phyloP scores from a whole-genome alignment of 139 green algal species.

The Micractinium conductrix region DNA sequence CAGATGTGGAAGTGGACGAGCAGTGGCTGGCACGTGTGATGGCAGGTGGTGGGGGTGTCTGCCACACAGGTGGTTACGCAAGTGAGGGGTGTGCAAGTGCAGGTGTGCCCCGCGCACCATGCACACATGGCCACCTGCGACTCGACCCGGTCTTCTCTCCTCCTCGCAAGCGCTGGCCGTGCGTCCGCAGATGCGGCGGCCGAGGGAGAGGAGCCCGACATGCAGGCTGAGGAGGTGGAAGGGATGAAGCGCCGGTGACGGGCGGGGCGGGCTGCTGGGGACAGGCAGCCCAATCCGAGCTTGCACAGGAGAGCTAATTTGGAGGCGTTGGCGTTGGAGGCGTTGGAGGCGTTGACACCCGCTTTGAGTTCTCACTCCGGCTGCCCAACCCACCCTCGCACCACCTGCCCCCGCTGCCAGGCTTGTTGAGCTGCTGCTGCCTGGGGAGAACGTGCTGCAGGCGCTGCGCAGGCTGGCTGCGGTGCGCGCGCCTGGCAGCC shows the following conservation, averaged over 20 bases:
- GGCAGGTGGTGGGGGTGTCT: too few relatives aligned
- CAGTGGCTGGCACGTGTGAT: slow-evolving; percentile 28
- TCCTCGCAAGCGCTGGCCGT: too few relatives aligned
- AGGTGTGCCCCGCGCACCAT: too few relatives aligned
- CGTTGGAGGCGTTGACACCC: too few relatives aligned
- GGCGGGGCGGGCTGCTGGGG: neutral
- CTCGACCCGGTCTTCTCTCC: too few relatives aligned
- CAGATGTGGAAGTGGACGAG: slow-evolving; percentile 53
- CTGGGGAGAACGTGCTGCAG: slow-evolving; percentile 63
- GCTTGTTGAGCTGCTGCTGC: slow-evolving; percentile 61
- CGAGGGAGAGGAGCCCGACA: slow-evolving; percentile 26
- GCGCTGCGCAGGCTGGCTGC: slow-evolving; percentile 64
- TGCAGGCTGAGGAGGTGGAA: slow-evolving; percentile 46
- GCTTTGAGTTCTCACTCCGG: neutral
- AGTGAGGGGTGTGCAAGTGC: too few relatives aligned
- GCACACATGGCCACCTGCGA: too few relatives aligned
- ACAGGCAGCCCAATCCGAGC: too few relatives aligned
- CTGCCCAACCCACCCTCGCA: neutral
- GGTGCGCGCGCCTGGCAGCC: slow-evolving; percentile 6
- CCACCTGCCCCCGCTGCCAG: neutral
- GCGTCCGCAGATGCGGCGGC: slow-evolving; percentile 25
- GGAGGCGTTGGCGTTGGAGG: neutral
- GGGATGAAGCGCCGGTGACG: slow-evolving; percentile 11
- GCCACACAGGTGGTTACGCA: too few relatives aligned
- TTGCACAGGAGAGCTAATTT: neutral